Evolutionary conservation across 306 rosid species (phyloP), one percentile per base, ranked within the genome.

Genomic region (Vachellia collinsii): DNA sequence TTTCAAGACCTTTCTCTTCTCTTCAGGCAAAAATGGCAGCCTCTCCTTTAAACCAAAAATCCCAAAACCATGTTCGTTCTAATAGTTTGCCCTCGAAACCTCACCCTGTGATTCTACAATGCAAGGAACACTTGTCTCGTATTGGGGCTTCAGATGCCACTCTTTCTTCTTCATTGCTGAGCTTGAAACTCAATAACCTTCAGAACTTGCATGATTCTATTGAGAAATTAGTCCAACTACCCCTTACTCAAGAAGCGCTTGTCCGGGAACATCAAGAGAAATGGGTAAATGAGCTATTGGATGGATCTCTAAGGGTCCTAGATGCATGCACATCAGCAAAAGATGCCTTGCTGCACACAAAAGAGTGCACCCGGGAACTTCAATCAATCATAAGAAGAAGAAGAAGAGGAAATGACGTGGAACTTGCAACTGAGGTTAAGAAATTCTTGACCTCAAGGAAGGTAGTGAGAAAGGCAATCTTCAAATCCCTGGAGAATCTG

Each of bases 51-150:
- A 74, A 80, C 79, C 19, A 14, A 59, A 83, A 80, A 81, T 43
- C 70, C 59, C 78, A 70, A 59, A 80, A 70, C 83, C 87, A 81
- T 81, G 79, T 81, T 74, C 89, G 87, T 77, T 86, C 83, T 36
- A 77, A 70, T 25, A 86, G 87, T 46, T 81, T 83, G 36, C 89
- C 89, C 5, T 83, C 79, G 14, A 83, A 51, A 46, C 83, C 83
- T 58, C 87, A 83, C 66, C 87, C 89, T 22, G 23, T 86, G 9
- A 74, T 83, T 77, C 63, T 84, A 70, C 81, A 74, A 70, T 77
- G 85, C 79, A 74, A 78, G 63, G 83, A 83, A 48, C 79, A 53
- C 67, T 70, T 86, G 63, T 64, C 81, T 54, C 84, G 16, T 36
- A 29, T 83, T 17, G 81, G 64, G 66, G 64, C 81, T 75, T 75